Evolutionary conservation across 208 protist genomes (phyloP), one percentile per base, ranked within the genome.

Genomic region (Blastocrithidia nonstop): DNA sequence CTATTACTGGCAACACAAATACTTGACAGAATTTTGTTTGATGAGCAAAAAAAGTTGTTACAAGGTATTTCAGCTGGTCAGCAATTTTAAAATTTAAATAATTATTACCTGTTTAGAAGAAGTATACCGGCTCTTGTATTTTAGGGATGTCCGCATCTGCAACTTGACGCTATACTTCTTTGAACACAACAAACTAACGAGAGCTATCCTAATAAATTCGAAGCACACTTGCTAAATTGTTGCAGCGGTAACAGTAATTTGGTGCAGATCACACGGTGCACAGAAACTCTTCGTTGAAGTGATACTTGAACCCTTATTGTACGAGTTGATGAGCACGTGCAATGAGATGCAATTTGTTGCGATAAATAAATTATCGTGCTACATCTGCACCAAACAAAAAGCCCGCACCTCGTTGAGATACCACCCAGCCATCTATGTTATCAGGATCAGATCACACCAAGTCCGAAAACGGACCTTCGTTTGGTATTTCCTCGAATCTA

Each of bases 231-330:
- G 86, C 94, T 7, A 94, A 51, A 84, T 95, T 95, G 36, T 96
- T 96, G 71, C 96, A 97, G 20, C 95, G 71, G 51, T 98, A 97
- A 57, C 89, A 97, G 71, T 98, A 98, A 56, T 98, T 98, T n/a
- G 96, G 96, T 6, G 96, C 96, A 0, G 79, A 95, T 93, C 94
- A 98, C n/a, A 98, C 89, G 0, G 95, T 98, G 54, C 81, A 87
- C 2, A 93, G 46, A 35, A 65, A 64, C 37, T 88, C 66, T 53
- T 93, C 77, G 13, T 78, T 56, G 50, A 94, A 94, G 46, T 88
- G 72, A 48, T 94, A 94, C 46, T 81, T 84, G 63, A 86, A 93
- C 6, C 88, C 88, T 33, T 94, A 74, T 17, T 88, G 70, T 0
- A 94, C 86, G 6, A 95, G 67, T 55, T 95, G 89, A 45, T 95